Conservation (phyloP, 1,284 basidiomycete genomes). For the Gomphus sp. region DNA sequence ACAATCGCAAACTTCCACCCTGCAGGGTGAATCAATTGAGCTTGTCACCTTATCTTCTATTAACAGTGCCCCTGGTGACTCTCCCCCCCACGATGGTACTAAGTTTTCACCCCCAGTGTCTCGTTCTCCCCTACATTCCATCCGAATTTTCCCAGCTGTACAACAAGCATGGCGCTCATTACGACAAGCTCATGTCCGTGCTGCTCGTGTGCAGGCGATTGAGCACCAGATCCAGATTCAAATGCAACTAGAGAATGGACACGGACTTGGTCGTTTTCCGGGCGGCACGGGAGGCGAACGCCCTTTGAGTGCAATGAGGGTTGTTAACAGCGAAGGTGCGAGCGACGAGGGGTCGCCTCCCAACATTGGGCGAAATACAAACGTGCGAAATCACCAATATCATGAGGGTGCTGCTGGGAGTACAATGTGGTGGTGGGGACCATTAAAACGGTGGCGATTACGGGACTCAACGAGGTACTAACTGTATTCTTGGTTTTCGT, state of each 20-base stretch:
- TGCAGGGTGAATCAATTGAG: neutral
- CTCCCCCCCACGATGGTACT: neutral
- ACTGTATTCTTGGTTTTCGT: conserved; percentile 9
- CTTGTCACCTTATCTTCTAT: neutral
- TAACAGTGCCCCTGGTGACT: neutral
- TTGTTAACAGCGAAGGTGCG: conserved; percentile 8
- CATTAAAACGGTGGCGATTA: conserved; percentile 60
- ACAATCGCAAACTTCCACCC: neutral
- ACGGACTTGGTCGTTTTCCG: conserved; percentile 61
- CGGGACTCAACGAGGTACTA: conserved; percentile 66
- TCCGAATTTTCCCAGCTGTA: conserved; percentile 26
- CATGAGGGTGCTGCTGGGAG: conserved; percentile 21
- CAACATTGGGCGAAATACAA: conserved; percentile 10
- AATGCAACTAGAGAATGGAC: conserved; percentile 33
- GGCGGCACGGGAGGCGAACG: conserved; percentile 12
- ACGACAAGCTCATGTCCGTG: conserved; percentile 55
- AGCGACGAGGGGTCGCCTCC: conserved; percentile 4
- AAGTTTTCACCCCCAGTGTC: neutral
- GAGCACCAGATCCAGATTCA: conserved; percentile 48
- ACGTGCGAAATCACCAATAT: conserved; percentile 12
- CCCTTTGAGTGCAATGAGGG: conserved; percentile 11
- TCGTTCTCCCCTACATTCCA: conserved; percentile 14
- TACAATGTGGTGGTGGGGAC: conserved; percentile 72
- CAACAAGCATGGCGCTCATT: conserved; percentile 48
- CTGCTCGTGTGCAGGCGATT: conserved; percentile 54